These are phyloP conservation scores for Saccharomyces pastorianus DNA, from an alignment of 1,139 yeast genomes.

Conservation along the genomic window DNA sequence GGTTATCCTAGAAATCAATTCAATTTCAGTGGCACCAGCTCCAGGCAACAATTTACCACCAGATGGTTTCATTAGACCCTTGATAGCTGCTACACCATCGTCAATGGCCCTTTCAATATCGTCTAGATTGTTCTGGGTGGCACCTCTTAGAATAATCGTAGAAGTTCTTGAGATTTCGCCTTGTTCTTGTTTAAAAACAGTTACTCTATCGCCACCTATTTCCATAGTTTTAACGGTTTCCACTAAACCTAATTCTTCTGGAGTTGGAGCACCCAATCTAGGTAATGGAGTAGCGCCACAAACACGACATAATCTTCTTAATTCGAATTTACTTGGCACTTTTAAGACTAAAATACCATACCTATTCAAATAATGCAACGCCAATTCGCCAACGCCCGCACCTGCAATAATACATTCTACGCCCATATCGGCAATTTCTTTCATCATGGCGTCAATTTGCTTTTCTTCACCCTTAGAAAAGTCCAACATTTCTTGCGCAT, in stretches of 20 bases:
- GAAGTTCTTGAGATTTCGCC: slow-evolving; percentile 65
- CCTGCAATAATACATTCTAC: slow-evolving; percentile 88
- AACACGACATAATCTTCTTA: slow-evolving; percentile 88
- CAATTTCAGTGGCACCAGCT: slow-evolving; percentile 95
- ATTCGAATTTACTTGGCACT: slow-evolving; percentile 88
- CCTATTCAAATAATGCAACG: slow-evolving; percentile 86
- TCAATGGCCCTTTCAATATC: slow-evolving; percentile 96
- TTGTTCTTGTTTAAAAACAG: slow-evolving; percentile 78
- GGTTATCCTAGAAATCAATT: slow-evolving; percentile 69
- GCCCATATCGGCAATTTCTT: slow-evolving; percentile 78
- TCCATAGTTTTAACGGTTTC: slow-evolving; percentile 87
- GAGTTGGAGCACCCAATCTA: slow-evolving; percentile 90
- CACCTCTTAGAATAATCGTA: slow-evolving; percentile 90
- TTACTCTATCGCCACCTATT: slow-evolving; percentile 96
- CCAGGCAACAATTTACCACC: slow-evolving; percentile 73
- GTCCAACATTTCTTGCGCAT: slow-evolving; percentile 93
- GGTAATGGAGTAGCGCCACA: slow-evolving; percentile 97
- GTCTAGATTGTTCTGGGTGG: slow-evolving; percentile 89
- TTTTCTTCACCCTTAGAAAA: slow-evolving; percentile 95
- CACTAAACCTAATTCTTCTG: slow-evolving; percentile 84
- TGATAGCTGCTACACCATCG: slow-evolving; percentile 89
- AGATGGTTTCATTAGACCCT: slow-evolving; percentile 74
- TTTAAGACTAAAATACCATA: slow-evolving; percentile 76
- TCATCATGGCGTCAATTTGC: slow-evolving; percentile 79
- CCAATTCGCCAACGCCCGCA: slow-evolving; percentile 84